Conservation (phyloP, 2,329 filamentous ascomycete species). For the Aureobasidium sp. region DNA sequence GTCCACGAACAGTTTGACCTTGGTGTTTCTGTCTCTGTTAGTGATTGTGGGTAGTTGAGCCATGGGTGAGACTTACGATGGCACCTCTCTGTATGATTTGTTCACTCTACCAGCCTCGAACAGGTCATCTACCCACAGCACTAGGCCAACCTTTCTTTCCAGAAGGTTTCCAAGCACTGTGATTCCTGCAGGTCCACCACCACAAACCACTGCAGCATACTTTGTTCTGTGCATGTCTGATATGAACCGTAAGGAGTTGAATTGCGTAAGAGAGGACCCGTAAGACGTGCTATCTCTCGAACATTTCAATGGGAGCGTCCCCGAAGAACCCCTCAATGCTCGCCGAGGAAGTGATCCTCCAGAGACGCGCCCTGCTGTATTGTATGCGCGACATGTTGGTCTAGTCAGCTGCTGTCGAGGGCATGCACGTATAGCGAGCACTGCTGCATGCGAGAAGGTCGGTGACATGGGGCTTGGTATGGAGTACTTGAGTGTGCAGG, state of each 20-base stretch:
- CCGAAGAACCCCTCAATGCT: conserved; percentile 8
- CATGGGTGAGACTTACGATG: conserved; percentile 32
- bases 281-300: conserved; percentile 1
- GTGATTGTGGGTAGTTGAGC: conserved; percentile 8
- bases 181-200: conserved; percentile 50
- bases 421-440: conserved; percentile 1
- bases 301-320: background rate
- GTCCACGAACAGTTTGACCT: conserved; percentile 49
- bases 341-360: background rate
- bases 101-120: conserved; percentile 40
- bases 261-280: background rate
- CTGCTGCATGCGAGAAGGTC: background rate
- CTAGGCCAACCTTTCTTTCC: conserved; percentile 40
- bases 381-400: background rate
- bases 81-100: conserved; percentile 51
- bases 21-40: conserved; percentile 42
- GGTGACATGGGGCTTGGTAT: background rate
- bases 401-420: background rate
- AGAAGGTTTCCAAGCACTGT: conserved; percentile 54
- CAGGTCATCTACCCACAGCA: conserved; percentile 51
- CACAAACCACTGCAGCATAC: conserved; percentile 49
- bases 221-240: conserved; percentile 17
- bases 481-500: background rate
- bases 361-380: background rate
- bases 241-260: background rate